Evolutionary conservation across 371 early-diverging fungal species (phyloP), one percentile per base, ranked within the genome.

Genomic region (Mortierella sp.): DNA sequence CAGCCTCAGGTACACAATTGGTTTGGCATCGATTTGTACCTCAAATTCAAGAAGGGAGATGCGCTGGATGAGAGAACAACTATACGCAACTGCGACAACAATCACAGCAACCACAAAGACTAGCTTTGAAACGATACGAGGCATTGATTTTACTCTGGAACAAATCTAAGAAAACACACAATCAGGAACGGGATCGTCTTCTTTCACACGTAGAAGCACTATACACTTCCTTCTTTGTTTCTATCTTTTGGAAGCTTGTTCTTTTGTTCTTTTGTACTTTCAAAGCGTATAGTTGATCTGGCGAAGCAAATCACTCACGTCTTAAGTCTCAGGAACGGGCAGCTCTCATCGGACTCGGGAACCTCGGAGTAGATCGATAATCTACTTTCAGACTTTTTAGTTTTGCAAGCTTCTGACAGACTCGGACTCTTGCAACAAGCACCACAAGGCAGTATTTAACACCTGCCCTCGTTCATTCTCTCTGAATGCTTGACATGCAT

Each of bases 1-100:
- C 83, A 16, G 68, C 41, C 48, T 77, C 83, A 75, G 80, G 83
- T 83, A 83, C 56, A 35, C 12, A 29, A 2, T 29, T 58, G 29
- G 29, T 11, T 58, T 58, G 58, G 24, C 32, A 16, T 32, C 14
- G 27, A 32, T 4, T 11, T 43, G 12, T 41, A 12, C 0, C n/a
- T n/a, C 8, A 38, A 21, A 60, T 21, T 1, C 16, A 12, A 46
- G 27, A 7, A 41, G 48, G 58, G 29, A 35, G 41, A 3, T 21
- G 3, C 3, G 16, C 27, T 18, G 49, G 32, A 48, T 16, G 7
- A n/a, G 11, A 21, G 29, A 27, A 18, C 44, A 27, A 60, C 4
- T 48, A 58, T 18, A 11, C 38, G 29, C 27, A 49, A 29, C 55
- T 18, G 32, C 32, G 32, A 32, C 44, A 43, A 14, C 32, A 60